Percentiles rank a stretch among this genome's conserved stretches.
Evolutionary conservation across 768 basidiomycete genomes (phyloP).

Genomic region (Mycena metata): DNA sequence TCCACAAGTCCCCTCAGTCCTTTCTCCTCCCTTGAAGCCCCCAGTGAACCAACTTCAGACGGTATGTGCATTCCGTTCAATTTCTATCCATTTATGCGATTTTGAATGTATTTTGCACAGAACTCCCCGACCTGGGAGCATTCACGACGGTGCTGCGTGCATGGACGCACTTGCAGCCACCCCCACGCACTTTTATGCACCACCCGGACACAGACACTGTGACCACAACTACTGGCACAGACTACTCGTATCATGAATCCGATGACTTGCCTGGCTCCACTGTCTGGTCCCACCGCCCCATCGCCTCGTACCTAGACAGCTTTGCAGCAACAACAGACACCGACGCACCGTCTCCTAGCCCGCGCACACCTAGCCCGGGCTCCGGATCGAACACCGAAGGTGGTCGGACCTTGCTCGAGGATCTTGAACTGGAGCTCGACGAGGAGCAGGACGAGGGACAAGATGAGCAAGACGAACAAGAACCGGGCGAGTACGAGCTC

Average conservation of each 20-base stretch:
- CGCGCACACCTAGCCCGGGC: slow-evolving; percentile 34
- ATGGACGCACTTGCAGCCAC: slow-evolving; percentile 56
- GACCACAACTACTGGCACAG: slow-evolving; percentile 16
- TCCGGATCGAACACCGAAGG: slow-evolving; percentile 42
- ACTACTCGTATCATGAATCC: slow-evolving; percentile 35
- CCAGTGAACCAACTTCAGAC: slow-evolving; percentile 56
- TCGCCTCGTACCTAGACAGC: slow-evolving; percentile 58
- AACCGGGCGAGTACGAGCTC: slow-evolving; percentile 37
- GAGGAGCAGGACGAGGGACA: too few relatives aligned
- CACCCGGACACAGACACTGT: slow-evolving; percentile 36
- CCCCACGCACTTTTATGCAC: slow-evolving; percentile 39
- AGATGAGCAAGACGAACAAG: too few relatives aligned
- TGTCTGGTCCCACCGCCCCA: slow-evolving; percentile 59
- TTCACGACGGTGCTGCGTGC: slow-evolving; percentile 70
- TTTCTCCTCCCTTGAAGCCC: slow-evolving; percentile 53
- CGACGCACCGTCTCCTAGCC: slow-evolving; percentile 36
- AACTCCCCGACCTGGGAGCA: slow-evolving; percentile 70
- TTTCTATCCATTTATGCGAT: background rate
- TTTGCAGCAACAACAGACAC: slow-evolving; percentile 33
- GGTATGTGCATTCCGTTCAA: slow-evolving; percentile 40
- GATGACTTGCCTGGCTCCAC: slow-evolving; percentile 52
- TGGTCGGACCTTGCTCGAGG: slow-evolving; percentile 14
- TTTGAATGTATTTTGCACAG: slow-evolving; percentile 43
- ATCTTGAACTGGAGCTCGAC: slow-evolving; percentile 19
- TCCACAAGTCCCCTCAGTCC: slow-evolving; percentile 48